Evolutionary conservation across 1,139 yeast genomes (phyloP), one percentile per base, ranked within the genome.

Genomic region (Pichia sp.): DNA sequence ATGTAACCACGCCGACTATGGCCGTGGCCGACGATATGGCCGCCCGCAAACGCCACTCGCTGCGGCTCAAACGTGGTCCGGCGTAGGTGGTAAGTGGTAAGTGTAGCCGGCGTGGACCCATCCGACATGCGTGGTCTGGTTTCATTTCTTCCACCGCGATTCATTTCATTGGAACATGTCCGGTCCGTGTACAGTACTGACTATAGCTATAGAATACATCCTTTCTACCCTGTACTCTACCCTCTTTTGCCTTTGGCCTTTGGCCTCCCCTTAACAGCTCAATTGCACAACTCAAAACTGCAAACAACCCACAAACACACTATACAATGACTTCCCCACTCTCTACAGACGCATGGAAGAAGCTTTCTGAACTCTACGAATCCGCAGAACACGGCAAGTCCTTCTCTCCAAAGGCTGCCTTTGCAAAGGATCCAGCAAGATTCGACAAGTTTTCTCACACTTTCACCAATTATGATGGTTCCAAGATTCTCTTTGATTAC

Each of bases 401-500:
- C 36, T 72, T 86, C 61, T 72, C 79, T 47, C 87, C 88, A 44
- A 74, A 74, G 59, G 81, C 79, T 33, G 93, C 83, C 51, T 91
- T 91, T 62, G 62, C 69, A 37, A 64, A 72, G 49, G 96, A 91
- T 61, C 63, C 84, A 7, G n/a, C 13, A 12, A 77, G 98, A 60
- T 86, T 79, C 59, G 69, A 66, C 46, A 86, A 85, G 63, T 77
- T 69, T 55, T 74, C 94, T 48, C 75, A 75, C 59, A 77, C 84
- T 39, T 86, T 87, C 62, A 66, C 68, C 53, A 88, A 87, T 69
- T 83, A 59, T 60, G 96, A 88, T 56, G 88, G 82, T 31, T 81
- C 94, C 36, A 70, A 87, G 66, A 83, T 91, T 55, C 68, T 91
- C 55, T 91, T 88, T 59, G 98, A 91, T 62, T 91, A 80, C 72